Conservation (phyloP, 2,329 filamentous ascomycete species). For the Clonostachys chloroleuca region DNA sequence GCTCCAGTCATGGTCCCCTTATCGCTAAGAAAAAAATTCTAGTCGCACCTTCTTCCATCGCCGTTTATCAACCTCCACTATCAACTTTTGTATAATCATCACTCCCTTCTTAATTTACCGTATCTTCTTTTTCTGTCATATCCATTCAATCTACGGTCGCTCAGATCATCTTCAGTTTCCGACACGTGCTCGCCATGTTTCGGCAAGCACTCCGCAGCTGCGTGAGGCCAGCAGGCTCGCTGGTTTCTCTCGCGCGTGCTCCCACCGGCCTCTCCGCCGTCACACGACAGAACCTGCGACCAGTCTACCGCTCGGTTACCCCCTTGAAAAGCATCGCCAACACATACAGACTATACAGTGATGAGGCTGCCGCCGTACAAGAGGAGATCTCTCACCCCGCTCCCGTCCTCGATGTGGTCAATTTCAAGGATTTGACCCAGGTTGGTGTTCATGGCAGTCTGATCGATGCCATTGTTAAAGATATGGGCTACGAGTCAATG, state of each 20-base stretch:
- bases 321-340: conserved; percentile 12
- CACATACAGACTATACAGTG: conserved; percentile 30
- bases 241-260: conserved; percentile 19
- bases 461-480: conserved; percentile 62
- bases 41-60: too few species aligned
- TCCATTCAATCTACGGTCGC: background rate
- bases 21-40: too few species aligned
- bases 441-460: conserved; percentile 59
- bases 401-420: conserved; percentile 18
- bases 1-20: too few species aligned
- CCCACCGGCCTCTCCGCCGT: conserved; percentile 13
- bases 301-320: conserved; percentile 7
- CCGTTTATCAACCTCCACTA: too few species aligned
- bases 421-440: conserved; percentile 37
- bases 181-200: conserved; percentile 16
- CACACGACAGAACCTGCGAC: conserved; percentile 11
- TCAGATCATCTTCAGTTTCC: too few species aligned
- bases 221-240: conserved; percentile 25
- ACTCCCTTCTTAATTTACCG: background rate
- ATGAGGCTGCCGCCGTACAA: conserved; percentile 23
- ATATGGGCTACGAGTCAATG: conserved; percentile 80
- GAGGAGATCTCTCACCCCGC: conserved; percentile 7
- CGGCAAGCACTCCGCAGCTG: conserved; percentile 31
- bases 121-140: background rate
- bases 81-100: background rate